These are phyloP conservation scores for Hansfordia pulvinata DNA, from an alignment of 2,329 filamentous ascomycete genomes.

Conservation along the genomic window DNA sequence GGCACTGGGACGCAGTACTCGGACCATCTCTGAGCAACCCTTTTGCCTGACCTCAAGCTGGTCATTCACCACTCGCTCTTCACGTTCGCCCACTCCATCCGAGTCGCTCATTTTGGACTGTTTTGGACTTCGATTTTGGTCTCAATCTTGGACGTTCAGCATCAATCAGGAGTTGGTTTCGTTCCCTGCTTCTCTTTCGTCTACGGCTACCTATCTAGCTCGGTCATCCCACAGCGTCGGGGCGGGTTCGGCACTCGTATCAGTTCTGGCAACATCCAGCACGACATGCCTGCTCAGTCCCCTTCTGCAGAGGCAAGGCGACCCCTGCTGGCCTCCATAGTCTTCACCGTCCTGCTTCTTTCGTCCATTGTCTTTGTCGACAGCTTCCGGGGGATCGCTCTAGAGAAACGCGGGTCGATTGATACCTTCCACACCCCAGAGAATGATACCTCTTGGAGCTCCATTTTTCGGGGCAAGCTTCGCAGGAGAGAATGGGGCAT, in stretches of 20 bases:
- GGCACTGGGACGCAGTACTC: too few species aligned
- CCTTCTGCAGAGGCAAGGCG: conserved; percentile 7
- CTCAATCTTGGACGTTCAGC: conserved; percentile 10
- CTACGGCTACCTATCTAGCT: conserved; percentile 4
- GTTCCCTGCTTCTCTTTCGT: too few species aligned
- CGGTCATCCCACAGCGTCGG: too few species aligned
- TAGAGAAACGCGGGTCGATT: too few species aligned
- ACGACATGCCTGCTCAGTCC: conserved; percentile 8
- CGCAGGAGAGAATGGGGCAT: conserved; percentile 7
- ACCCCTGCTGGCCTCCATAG: conserved; percentile 6
- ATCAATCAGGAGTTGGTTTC: too few species aligned
- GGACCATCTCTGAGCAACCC: conserved; percentile 1
- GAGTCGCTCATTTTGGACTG: conserved; percentile 14
- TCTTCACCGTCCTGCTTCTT: conserved; percentile 8
- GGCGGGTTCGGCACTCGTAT: conserved; percentile 1
- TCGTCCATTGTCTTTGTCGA: conserved; percentile 4
- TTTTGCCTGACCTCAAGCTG: conserved; percentile 3
- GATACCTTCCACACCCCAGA: too few species aligned
- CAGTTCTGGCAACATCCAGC: too few species aligned
- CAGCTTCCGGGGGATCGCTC: too few species aligned
- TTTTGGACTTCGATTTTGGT: conserved; percentile 17
- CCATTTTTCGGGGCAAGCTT: too few species aligned
- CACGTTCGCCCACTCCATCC: conserved; percentile 5
- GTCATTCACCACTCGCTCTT: conserved; percentile 7
- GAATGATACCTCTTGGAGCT: too few species aligned